Evolutionary conservation across 106 monocot species (phyloP), one percentile per base, ranked within the genome.

Genomic region (Dioscorea alata): DNA sequence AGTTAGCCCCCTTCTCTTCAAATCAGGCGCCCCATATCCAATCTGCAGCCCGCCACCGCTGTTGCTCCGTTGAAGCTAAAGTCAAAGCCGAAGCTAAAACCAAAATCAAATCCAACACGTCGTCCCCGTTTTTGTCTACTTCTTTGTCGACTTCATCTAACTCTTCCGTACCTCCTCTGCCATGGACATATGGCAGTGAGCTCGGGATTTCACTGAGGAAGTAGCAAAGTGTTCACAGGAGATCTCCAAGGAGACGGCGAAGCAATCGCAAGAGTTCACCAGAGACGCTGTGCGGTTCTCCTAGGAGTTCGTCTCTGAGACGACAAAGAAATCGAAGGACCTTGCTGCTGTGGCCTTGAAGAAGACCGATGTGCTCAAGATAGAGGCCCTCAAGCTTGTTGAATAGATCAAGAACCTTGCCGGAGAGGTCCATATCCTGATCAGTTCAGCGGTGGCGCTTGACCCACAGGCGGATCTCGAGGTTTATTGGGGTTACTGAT

Each of bases 181-280:
- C 51, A 92, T 92, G 97, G 92, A 97, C 85, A 77, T 97, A 57
- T 97, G 97, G 92, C 68, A 75, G 57, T 64, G 76, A 50, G 92
- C 92, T 18, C 75, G 76, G 67, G 76, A 69, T 4, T 97, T 97
- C 68, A 92, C 96, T 5, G 91, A 84, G 69, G 96, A 96, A 59
- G 86, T 91, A n/a, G 94, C 88, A 64, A 92, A 83, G 83, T 60
- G 73, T 24, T 88, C 92, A 42, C 85, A 88, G 71, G 92, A 85
- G 77, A 74, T 90, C 82, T 85, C 86, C 33, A 48, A 33, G 62
- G 90, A 81, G 74, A 86, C 92, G 12, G 86, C 84, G 34, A 88
- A 84, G 81, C 61, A 71, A 28, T 93, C 93, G 35, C 86, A 90
- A 62, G 86, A 84, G 66, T 79, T 88, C 60, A 82, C 87, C 13